A percentile compares a stretch with the other conserved stretches of the same genome.
Evolutionary conservation across 768 basidiomycete genomes (phyloP).

Genomic region (Butyriboletus loyo): DNA sequence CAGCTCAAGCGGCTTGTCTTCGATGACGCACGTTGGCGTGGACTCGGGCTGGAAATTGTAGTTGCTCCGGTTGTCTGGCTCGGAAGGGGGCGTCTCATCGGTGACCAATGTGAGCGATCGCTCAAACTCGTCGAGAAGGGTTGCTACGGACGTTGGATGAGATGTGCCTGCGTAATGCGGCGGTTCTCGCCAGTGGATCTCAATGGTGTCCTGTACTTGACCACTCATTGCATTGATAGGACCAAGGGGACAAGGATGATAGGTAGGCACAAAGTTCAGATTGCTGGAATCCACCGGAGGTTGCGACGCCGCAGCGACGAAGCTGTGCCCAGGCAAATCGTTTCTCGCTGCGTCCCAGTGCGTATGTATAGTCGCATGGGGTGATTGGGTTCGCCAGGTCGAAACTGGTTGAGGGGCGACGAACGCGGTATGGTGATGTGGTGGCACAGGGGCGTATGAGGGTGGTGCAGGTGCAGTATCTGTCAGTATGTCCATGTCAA

Average conservation of each 20-base stretch:
- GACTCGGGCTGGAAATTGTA: background rate
- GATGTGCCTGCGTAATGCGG: background rate
- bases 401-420: background rate
- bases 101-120: background rate
- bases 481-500: constrained; percentile 11
- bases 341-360: background rate
- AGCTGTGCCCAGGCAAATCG: background rate
- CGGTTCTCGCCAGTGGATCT: background rate
- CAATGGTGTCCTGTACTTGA: background rate
- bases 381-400: background rate
- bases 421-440: background rate
- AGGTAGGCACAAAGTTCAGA: background rate
- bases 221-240: background rate
- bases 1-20: background rate
- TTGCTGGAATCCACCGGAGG: background rate
- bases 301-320: background rate
- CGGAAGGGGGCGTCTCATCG: background rate
- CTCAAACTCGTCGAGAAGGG: constrained; percentile 8
- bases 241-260: background rate
- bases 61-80: background rate
- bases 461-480: background rate
- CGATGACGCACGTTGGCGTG: background rate
- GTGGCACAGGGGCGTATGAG: background rate
- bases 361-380: background rate
- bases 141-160: background rate